Base-by-base conservation (phyloP, 768 basidiomycete genomes). In the Lanmaoa pseudosensibilis region DNA sequence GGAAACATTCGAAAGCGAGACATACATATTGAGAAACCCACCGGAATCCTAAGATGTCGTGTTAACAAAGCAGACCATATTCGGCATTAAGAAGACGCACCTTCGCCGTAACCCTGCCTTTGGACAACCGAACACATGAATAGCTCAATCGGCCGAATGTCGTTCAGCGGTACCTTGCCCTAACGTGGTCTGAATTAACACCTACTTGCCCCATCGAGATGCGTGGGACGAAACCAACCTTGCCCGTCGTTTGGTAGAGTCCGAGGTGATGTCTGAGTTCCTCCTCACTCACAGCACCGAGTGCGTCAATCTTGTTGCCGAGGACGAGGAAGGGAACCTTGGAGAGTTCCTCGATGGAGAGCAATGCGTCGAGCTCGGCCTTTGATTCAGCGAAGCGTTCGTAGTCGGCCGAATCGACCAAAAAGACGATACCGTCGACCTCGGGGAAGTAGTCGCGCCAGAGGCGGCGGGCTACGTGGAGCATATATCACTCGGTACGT, bases 41-140 rank as follows among this genome's bases (percentile, higher is more conserved):
- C 64, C 94, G 87, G 90, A 96, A 94, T 56, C 89, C 88, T 90
- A 21, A 37, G 8, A 7, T 9, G 44, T 55, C 38, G 33, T n/a
- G 41, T 57, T 21, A 64, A 52, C 50, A 40, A 56, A 36, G 19
- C 36, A n/a, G 52, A 50, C 18, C 32, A 23, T 41, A 33, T 21
- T 25, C 45, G 36, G 30, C 2, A 30, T 21, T 12, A 23, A 46
- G 49, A 37, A 56, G 38, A 56, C 77, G 47, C 54, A 86, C 95
- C 96, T 78, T 98, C 96, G 57, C 94, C 96, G 73, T 99, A 98
- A 48, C 96, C 96, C 74, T 97, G 94, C 73, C 96, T 83, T 83
- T 96, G 94, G 54, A 99, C 97, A 54, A 99, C 97, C 15, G 97
- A 98, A 80, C 95, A 98, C 97, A 99, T 99, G 86, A 98, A 99